These are phyloP conservation scores for Leccinum incarnatum DNA, from an alignment of 768 basidiomycete genomes.

Conservation along the genomic window DNA sequence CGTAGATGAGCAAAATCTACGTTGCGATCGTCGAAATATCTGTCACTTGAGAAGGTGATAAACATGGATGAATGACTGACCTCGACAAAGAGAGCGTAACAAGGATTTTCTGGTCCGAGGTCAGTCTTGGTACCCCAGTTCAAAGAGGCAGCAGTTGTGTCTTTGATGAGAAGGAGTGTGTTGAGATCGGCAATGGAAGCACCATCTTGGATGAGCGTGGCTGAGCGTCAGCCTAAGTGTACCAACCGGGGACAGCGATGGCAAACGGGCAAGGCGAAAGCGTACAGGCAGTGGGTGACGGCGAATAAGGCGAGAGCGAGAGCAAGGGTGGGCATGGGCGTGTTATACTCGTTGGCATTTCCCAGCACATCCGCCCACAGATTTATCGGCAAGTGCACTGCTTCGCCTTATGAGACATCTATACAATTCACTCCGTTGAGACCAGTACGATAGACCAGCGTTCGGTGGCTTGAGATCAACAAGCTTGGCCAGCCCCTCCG, in stretches of 20 bases:
- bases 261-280: too few species aligned
- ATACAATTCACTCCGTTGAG: background rate
- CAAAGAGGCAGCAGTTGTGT: slow-evolving; percentile 92
- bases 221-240: slow-evolving; percentile 74
- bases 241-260: slow-evolving; percentile 96
- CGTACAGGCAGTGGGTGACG: too few species aligned
- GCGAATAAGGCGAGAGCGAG: too few species aligned
- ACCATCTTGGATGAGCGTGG: slow-evolving; percentile 89
- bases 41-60: slow-evolving; percentile 91
- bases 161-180: slow-evolving; percentile 93
- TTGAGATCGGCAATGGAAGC: slow-evolving; percentile 88
- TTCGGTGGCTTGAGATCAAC: background rate
- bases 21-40: slow-evolving; percentile 93
- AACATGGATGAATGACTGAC: slow-evolving; percentile 93
- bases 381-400: background rate
- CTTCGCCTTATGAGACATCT: background rate
- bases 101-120: slow-evolving; percentile 75
- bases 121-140: slow-evolving; percentile 98
- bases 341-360: too few species aligned
- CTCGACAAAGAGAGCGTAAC: slow-evolving; percentile 92
- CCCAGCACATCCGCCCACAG: too few species aligned
- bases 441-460: background rate
- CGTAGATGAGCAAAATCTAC: slow-evolving; percentile 88
- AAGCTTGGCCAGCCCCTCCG: background rate
- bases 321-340: too few species aligned